Percentiles rank a stretch among this genome's conserved stretches.
Evolutionary conservation across 1,139 yeast species (phyloP).

Genomic region (Yamadazyma atlantica): DNA sequence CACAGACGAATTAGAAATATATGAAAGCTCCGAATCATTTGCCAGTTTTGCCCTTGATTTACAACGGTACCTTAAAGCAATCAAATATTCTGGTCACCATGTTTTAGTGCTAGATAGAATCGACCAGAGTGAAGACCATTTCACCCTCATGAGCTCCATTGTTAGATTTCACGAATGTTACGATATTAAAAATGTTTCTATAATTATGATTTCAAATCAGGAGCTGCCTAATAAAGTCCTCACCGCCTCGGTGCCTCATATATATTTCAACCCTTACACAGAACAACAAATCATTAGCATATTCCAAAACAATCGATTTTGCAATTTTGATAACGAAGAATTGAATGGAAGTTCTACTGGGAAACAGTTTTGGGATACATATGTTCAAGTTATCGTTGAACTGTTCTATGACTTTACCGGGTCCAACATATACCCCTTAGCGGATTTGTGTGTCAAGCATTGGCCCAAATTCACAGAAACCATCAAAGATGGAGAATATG

Average conservation of each 20-base stretch:
- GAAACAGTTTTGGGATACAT: slow-evolving; percentile 46
- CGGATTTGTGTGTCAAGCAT: slow-evolving; percentile 40
- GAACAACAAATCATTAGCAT: slow-evolving; percentile 40
- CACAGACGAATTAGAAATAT: slow-evolving; percentile 10
- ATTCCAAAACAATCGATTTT: slow-evolving; percentile 26
- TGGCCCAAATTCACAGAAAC: slow-evolving; percentile 56
- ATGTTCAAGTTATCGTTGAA: slow-evolving; percentile 51
- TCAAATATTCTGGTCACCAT: slow-evolving; percentile 40
- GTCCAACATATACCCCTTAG: slow-evolving; percentile 45
- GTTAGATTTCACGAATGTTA: slow-evolving; percentile 46
- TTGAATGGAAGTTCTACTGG: slow-evolving; percentile 24
- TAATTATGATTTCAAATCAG: slow-evolving; percentile 34
- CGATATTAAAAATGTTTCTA: slow-evolving; percentile 26
- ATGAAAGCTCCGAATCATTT: slow-evolving; percentile 43
- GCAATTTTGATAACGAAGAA: slow-evolving; percentile 24
- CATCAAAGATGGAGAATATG: slow-evolving; percentile 29
- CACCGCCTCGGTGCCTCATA: slow-evolving; percentile 49
- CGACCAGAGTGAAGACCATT: slow-evolving; percentile 52
- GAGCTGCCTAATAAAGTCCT: slow-evolving; percentile 49
- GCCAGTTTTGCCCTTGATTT: slow-evolving; percentile 45
- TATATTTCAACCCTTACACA: slow-evolving; percentile 48
- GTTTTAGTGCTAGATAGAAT: slow-evolving; percentile 59
- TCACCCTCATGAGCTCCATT: slow-evolving; percentile 47
- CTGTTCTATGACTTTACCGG: slow-evolving; percentile 55
- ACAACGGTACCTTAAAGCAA: slow-evolving; percentile 33